Evolutionary conservation across 352 stramenopile species (phyloP).

Genomic region (Phytophthora agathidicida): DNA sequence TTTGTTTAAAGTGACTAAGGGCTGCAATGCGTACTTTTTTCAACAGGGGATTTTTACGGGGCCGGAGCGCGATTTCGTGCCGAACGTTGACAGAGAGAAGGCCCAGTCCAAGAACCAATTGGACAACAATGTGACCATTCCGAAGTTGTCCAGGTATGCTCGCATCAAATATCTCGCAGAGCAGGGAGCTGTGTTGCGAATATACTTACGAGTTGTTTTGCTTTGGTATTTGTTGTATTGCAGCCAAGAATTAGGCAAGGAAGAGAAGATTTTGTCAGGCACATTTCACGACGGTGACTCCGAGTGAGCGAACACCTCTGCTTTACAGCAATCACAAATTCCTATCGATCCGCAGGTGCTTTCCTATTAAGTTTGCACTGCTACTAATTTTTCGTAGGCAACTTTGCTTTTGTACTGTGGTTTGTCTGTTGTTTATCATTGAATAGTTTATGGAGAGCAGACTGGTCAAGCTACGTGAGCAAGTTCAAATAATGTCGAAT

Average conservation of each 20-base stretch:
- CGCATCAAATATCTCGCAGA: no score
- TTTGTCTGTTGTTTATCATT: no score
- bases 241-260: conserved; percentile 60
- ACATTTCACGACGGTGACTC: conserved; percentile 74
- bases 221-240: neutral
- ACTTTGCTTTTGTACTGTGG: no score
- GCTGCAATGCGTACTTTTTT: no score
- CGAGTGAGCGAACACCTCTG: conserved; percentile 40
- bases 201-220: no score
- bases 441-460: no score
- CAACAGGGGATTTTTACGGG: conserved; percentile 39
- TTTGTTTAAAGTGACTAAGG: conserved; percentile 1
- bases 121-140: conserved; percentile 43
- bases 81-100: conserved; percentile 41
- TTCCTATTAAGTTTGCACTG: no score
- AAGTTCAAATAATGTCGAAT: conserved; percentile 19
- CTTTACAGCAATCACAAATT: neutral
- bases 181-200: no score
- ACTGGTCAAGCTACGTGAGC: conserved; percentile 1
- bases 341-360: neutral
- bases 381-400: no score
- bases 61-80: conserved; percentile 41
- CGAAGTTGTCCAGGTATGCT: conserved; percentile 49
- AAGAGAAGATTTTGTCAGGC: conserved; percentile 68
- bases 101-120: conserved; percentile 48